Evolutionary conservation across 192 early-diverging fungal species (phyloP), one percentile per base, ranked within the genome.

Genomic region (Oehlia diaphana): DNA sequence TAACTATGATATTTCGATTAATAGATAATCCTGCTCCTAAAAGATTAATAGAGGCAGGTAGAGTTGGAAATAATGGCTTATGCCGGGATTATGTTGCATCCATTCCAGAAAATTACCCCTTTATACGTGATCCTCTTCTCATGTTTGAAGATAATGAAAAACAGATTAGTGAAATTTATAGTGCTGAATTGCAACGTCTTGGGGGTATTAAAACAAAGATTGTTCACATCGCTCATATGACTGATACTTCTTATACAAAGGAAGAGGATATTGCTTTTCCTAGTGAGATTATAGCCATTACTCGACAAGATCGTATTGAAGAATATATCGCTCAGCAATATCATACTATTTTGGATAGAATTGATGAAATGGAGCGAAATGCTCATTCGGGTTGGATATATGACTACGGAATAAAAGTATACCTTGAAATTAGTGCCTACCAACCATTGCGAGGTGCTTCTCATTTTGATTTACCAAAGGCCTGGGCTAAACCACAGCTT

Each of bases 61-160:
- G 37, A 42, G 39, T 42, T 0, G 39, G 39, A 9, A 42, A 42
- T 8, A 42, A 7, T 42, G 0, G 44, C 2, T 47, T 47, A 12
- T 47, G 10, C 0, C 9, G 44, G 0, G 44, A 47, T 47, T 47
- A 74, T 16, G 23, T 50, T 58, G 72, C 72, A 8, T 2, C n/a
- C n/a, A 23, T 74, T 0, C 72, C 72, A 62, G 10, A 53, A 74
- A 23, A n/a, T 50, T 74, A 74, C 2, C n/a, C 44, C 0, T 6
- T 9, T 2, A 33, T 12, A 14, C 14, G 9, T 5, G 72, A 75
- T 19, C 58, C 58, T 0, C 31, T 75, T 63, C 44, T 2, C 14
- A 58, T 63, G 49, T 75, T 75, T 62, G 73, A 75, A 63, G 50
- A 19, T 31, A 33, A 39, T 13, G 73, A 75, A 75, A 33, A 75